Base-by-base conservation (phyloP, 805 yeast genomes). In the Sungouiozyma intestinalis region DNA sequence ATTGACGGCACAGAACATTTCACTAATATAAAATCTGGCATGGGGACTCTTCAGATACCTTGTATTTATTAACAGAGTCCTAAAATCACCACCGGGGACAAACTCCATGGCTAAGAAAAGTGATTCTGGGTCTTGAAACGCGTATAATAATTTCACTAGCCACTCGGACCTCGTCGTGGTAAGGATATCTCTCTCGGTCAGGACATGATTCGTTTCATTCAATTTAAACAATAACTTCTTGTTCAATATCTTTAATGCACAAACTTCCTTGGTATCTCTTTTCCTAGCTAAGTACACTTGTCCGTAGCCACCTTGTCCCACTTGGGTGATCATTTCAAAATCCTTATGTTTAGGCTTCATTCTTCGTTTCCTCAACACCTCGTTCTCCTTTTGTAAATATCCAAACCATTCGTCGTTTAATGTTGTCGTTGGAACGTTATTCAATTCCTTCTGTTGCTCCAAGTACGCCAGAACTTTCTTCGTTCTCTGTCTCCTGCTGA, bases 231-330 rank as follows among this genome's bases (percentile, higher is more conserved):
- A 70, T 53, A 88, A 71, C 54, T 81, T 81, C 63, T 92, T 92
- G 62, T 86, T 88, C 57, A 92, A 72, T 13, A 92, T 85, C 62
- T 92, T 92, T 53, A 92, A 70, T 2, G 99, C 99, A 64, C 96
- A 90, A 38, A 92, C 82, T 64, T 92, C 99, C 48, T 80, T 77
- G 1, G 97, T 87, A 57, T 92, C 99, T 51, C 79, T 81, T 69
- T 92, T 92, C 51, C 88, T 76, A 1, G 99, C 97, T 48, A 92
- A 67, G 55, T 85, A 92, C n/a, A 92, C 99, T 65, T 92, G 97
- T 18, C 99, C 99, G 58, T 92, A 92, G 3, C 99, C 99, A 57
- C 99, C 99, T 68, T 92, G 98, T 13, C 99, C 99, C 27, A 92
- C 97, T 67, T 92, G 98, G 1, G 99, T 92, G 50, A 92, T 81